Evolutionary conservation across 1,139 yeast species (phyloP), one percentile per base, ranked within the genome.

Genomic region (Kurtzmaniella quercitrusa): DNA sequence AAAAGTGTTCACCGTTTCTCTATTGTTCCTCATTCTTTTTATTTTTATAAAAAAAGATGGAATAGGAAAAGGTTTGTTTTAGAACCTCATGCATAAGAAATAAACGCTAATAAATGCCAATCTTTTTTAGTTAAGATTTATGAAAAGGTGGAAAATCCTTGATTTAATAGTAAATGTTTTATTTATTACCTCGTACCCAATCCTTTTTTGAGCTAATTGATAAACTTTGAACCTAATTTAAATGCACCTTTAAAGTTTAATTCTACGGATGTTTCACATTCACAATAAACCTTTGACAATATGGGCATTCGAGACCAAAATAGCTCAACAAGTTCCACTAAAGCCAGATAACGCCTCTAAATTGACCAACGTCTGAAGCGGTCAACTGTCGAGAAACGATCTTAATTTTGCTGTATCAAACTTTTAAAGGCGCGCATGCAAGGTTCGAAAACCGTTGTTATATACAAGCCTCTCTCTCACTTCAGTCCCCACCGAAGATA

Each of bases 221-320:
- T 27, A 5, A 27, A 27, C 31, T 27, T 27, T 27, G 31, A 27
- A 27, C 31, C 31, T 27, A 27, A 27, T 7, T 27, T 27, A 27
- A 17, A 31, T 31, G 36, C 36, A 31, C 36, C 36, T 31, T 31
- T 31, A 31, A 31, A 31, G 36, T 31, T 31, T 14, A 27, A 27
- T 27, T 27, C 10, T n/a, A 3, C 7, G 4, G 14, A 10, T 6
- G 14, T 21, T 11, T 27, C 31, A 27, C 7, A 11, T 6, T 27
- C 14, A 10, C 14, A 27, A 10, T 11, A 27, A 6, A 6, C 12
- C 5, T 27, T 27, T 5, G 10, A 27, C 31, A 27, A 27, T 11
- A 27, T 27, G 31, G 14, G 10, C 10, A 10, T n/a, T 27, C 14
- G 31, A 27, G 14, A 27, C 10, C 5, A 27, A 27, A n/a, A 27